Evolutionary conservation across 2,329 filamentous ascomycete species (phyloP).

Genomic region (Lachnellula occidentalis): DNA sequence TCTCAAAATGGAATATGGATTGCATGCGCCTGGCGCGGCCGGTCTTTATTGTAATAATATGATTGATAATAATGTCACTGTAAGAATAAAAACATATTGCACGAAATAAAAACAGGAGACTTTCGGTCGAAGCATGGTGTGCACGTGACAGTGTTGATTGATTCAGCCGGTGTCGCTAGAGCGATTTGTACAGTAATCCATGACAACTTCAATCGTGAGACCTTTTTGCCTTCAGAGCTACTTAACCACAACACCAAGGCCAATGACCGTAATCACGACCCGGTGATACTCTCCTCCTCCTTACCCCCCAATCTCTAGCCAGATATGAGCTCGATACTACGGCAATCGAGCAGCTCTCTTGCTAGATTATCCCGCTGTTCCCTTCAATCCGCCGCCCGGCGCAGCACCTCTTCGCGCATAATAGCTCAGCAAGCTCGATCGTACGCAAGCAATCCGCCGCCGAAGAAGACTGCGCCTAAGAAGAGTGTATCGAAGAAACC

Average conservation of each 20-base stretch:
- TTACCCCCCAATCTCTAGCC: slow-evolving; percentile 19
- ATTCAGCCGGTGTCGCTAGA: not conserved
- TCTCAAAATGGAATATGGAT: not conserved
- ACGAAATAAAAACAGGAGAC: not conserved
- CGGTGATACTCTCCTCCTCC: slow-evolving; percentile 15
- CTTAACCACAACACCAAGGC: not conserved
- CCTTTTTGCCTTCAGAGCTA: not conserved
- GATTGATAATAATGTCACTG: not conserved
- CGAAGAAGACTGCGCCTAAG: slow-evolving; percentile 12
- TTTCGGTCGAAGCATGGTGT: not conserved
- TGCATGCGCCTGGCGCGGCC: not conserved
- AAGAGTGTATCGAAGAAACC: slow-evolving; percentile 20
- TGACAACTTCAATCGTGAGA: not conserved
- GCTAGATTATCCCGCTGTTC: slow-evolving; percentile 56
- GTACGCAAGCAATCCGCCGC: slow-evolving; percentile 19
- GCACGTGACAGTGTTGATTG: not conserved
- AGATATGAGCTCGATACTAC: slow-evolving; percentile 62
- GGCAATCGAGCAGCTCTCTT: slow-evolving; percentile 61
- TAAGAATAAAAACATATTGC: not conserved
- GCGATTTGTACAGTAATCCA: not conserved
- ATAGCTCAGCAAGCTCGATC: slow-evolving; percentile 22
- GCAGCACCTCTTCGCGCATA: slow-evolving; percentile 35
- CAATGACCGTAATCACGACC: slow-evolving; percentile 17
- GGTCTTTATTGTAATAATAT: not conserved
- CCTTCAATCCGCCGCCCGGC: slow-evolving; percentile 46